Percentiles rank a stretch among this genome's conserved stretches.
Conservation (phyloP, 345 rosid species). For the Rhodamnia rubescens region DNA sequence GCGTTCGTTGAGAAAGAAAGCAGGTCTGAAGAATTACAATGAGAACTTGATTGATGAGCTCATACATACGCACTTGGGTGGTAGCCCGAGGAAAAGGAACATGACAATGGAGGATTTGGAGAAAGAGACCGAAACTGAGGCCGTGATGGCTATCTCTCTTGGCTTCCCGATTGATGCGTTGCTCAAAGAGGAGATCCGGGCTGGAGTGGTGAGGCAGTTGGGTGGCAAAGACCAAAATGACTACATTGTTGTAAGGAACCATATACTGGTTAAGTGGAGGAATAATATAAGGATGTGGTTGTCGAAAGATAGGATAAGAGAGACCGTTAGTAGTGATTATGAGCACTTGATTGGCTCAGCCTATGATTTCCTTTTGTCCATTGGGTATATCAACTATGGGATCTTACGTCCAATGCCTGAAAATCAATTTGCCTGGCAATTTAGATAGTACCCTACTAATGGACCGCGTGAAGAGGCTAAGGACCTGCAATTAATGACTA, state of each 20-base stretch:
- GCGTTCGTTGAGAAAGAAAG: constrained; percentile 65
- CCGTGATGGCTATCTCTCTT: constrained; percentile 77
- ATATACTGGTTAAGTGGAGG: constrained; percentile 86
- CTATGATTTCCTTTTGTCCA: constrained; percentile 63
- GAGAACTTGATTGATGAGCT: constrained; percentile 83
- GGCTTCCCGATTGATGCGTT: constrained; percentile 91
- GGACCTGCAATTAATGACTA: too few relatives aligned
- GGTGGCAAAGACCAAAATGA: constrained; percentile 95
- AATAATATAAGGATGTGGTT: constrained; percentile 66
- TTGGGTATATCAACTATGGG: constrained; percentile 87
- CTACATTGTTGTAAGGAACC: constrained; percentile 91
- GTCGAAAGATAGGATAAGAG: constrained; percentile 67
- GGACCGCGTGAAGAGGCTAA: too few relatives aligned
- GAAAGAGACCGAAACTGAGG: constrained; percentile 91
- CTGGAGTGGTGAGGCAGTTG: constrained; percentile 64
- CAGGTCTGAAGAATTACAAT: constrained; percentile 38
- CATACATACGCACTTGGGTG: constrained; percentile 64
- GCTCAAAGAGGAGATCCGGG: constrained; percentile 78
- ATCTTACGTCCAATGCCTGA: constrained; percentile 44
- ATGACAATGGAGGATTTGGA: constrained; percentile 55
- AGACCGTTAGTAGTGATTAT: constrained; percentile 68
- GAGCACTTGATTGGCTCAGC: constrained; percentile 67
- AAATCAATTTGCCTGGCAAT: constrained; percentile 23
- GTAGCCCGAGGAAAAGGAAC: constrained; percentile 39
- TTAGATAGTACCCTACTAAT: not conserved